These are phyloP conservation scores for Hortiboletus flavorubellus DNA, from an alignment of 768 basidiomycete genomes.

Conservation along the genomic window DNA sequence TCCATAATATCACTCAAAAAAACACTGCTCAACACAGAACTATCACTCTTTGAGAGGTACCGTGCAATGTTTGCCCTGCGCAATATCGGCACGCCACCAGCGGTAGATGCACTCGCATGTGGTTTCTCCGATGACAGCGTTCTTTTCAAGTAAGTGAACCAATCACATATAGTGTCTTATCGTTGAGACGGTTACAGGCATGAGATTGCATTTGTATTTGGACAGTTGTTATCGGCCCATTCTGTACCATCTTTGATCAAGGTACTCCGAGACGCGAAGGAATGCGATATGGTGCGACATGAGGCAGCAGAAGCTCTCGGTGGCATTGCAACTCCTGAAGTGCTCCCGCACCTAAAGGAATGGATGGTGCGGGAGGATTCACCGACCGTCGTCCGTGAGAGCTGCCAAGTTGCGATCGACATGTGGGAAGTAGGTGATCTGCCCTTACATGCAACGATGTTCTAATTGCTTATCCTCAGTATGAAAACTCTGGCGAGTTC, in stretches of 20 bases:
- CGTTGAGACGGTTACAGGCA: conserved; percentile 52
- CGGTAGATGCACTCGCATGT: conserved; percentile 86
- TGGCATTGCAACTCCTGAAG: conserved; percentile 93
- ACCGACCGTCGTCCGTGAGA: conserved; percentile 89
- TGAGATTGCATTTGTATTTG: conserved; percentile 98
- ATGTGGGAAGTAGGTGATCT: conserved; percentile 81
- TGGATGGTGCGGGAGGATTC: conserved; percentile 79
- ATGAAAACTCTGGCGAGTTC: conserved; percentile 79
- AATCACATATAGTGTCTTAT: background rate
- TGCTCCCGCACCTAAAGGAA: conserved; percentile 80
- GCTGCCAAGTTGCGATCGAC: conserved; percentile 93
- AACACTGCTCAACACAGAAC: conserved; percentile 59
- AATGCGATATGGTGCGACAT: conserved; percentile 97
- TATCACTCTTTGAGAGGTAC: conserved; percentile 89
- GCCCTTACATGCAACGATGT: background rate
- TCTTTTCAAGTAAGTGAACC: conserved; percentile 77
- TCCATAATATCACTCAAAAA: conserved; percentile 53
- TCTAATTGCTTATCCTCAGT: conserved; percentile 37
- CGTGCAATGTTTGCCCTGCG: conserved; percentile 98
- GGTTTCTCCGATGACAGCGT: conserved; percentile 89
- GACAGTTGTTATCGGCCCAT: conserved; percentile 86
- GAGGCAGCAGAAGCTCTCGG: conserved; percentile 98
- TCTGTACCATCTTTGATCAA: conserved; percentile 81
- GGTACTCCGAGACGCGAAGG: conserved; percentile 67
- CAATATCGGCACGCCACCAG: conserved; percentile 82